Conservation (phyloP, 345 rosid species). For the Jatropha curcas region DNA sequence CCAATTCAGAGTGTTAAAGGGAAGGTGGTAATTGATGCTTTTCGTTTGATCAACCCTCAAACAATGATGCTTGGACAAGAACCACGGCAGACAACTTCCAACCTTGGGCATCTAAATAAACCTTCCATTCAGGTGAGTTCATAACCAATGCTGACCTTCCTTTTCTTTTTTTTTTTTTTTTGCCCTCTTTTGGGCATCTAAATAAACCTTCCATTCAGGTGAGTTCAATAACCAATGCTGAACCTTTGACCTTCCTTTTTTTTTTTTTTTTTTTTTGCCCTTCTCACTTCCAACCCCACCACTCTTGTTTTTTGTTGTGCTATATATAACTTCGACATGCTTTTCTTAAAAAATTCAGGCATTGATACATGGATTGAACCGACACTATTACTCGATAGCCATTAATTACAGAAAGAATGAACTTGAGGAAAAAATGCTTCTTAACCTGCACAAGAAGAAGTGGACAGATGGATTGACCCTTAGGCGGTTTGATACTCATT, state of each 20-base stretch:
- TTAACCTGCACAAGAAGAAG: conserved; percentile 98
- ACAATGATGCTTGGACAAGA: conserved; percentile 99
- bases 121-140: conserved; percentile 90
- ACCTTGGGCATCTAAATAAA: conserved; percentile 96
- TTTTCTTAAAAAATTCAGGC: conserved; percentile 55
- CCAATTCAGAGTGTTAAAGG: conserved; percentile 99
- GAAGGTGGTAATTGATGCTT: conserved; percentile 97
- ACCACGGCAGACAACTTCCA: conserved; percentile 96
- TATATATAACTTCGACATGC: conserved; percentile 21
- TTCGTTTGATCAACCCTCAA: conserved; percentile 93
- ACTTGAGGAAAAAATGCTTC: conserved; percentile 96
- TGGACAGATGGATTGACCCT: conserved; percentile 99
- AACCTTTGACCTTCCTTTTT: neutral
- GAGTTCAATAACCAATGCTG: conserved; percentile 21
- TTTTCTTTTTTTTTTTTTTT: no score
- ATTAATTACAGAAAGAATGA: conserved; percentile 97
- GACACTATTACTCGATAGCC: conserved; percentile 98
- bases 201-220: conserved; percentile 99
- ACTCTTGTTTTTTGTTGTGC: neutral
- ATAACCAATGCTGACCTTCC: conserved; percentile 2
- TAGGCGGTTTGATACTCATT: conserved; percentile 79
- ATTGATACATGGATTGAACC: conserved; percentile 93
- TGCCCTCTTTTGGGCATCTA: conserved; percentile 96
- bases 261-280: neutral
- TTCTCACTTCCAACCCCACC: no score